Base-by-base conservation (phyloP, 2,329 filamentous ascomycete genomes). In the Colletotrichum higginsianum region DNA sequence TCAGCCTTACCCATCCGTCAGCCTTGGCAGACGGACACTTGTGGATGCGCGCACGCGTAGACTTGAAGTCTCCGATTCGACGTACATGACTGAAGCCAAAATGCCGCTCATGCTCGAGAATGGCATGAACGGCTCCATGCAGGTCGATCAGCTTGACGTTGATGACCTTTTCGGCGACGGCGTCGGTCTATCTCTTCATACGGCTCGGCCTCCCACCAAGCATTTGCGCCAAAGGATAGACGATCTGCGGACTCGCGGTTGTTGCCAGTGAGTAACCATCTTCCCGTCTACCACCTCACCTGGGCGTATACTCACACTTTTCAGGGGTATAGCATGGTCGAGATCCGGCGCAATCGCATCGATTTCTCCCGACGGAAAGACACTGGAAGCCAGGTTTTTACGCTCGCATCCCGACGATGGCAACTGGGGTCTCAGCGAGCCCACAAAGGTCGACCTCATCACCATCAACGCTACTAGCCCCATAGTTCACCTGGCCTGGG, bases 401-500 rank as follows among this genome's bases (percentile, higher is more conserved):
- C 88, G 90, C 44, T 91, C 92, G 77, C 87, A 91, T 75, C 87
- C 91, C 0, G 86, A 90, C 15, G 88, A 92, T 81, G 94, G 92
- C 2, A 86, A 86, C 50, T 98, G 95, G 94, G 87, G 87, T 8
- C 84, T 98, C 57, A 93, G 92, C 76, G 90, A 94, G 71, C 89
- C 93, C n/a, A 92, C 89, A 3, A 84, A 86, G 1, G 87, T 92
- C 66, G 80, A 86, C n/a, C 87, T 89, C 13, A 86, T 94, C 73
- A 85, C 88, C 18, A 87, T 89, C 55, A 84, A 88, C n/a, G 88
- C 90, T 38, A 88, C 90, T 1, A 90, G 90, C 40, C 90, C 89
- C 4, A 86, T 98, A 50, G 90, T 93, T 21, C 95, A 98, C 81
- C 82, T 99, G 12, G 91, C 90, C 63, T 98, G 95, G 94, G 93